Conservation (phyloP, 192 early-diverging fungal species). For the Coemansia nantahalensis region DNA sequence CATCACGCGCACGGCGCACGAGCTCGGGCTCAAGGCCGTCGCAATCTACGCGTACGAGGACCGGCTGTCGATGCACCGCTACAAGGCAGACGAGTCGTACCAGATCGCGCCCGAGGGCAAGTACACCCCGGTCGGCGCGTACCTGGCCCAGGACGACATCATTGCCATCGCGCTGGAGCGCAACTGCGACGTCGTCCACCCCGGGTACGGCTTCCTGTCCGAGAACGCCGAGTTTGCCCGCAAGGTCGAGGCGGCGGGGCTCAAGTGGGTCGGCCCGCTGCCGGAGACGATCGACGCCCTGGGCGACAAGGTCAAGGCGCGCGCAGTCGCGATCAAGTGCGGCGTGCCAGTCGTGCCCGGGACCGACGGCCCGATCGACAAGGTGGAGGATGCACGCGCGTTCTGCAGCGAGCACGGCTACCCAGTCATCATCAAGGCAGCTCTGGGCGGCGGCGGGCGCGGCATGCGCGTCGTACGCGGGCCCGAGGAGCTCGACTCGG, state of each 20-base stretch:
- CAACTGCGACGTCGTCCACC: conserved; percentile 86
- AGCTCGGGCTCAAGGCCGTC: conserved; percentile 86
- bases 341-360: conserved; percentile 92
- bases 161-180: conserved; percentile 80
- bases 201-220: conserved; percentile 94
- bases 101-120: conserved; percentile 82
- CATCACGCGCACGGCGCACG: conserved; percentile 89
- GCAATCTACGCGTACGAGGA: conserved; percentile 92
- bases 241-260: conserved; percentile 83
- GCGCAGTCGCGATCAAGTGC: conserved; percentile 73
- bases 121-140: conserved; percentile 88
- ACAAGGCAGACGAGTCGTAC: conserved; percentile 96
- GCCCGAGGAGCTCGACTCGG: conserved; percentile 62
- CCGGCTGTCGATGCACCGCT: conserved; percentile 87
- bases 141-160: conserved; percentile 92
- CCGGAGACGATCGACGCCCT: conserved; percentile 81
- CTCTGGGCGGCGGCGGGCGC: conserved; percentile 94
- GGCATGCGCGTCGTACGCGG: conserved; percentile 94
- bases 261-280: conserved; percentile 88
- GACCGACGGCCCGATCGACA: conserved; percentile 79
- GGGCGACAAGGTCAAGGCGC: conserved; percentile 96
- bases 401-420: conserved; percentile 84
- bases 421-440: conserved; percentile 96
- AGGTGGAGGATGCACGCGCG: conserved; percentile 58
- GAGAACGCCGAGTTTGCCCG: conserved; percentile 93